Base-by-base conservation (phyloP, 768 basidiomycete genomes). In the Agrocybe chaxingu region DNA sequence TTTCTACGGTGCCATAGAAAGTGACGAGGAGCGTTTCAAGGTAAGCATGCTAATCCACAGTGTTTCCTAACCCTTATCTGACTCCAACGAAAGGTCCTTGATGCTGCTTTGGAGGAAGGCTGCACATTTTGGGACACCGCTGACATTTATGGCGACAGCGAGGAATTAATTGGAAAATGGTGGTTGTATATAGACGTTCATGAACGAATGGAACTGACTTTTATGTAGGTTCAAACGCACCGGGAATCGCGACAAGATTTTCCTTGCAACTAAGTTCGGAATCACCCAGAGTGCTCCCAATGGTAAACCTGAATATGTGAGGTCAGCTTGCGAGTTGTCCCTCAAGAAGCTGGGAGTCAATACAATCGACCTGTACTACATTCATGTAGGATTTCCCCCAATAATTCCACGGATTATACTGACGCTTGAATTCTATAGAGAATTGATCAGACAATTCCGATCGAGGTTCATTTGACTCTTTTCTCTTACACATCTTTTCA, bases 11-110 rank as follows among this genome's bases (percentile, higher is more conserved):
- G 51, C 57, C 1, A 55, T 58, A 0, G 64, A 63, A 9, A 53
- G 73, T 3, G 81, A 85, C 49, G 80, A 84, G 53, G 78, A 82
- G 47, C 70, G 80, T 1, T 71, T 85, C 56, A 78, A 78, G 73
- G 80, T 81, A 34, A 16, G 16, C 16, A 43, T 3, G 58, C 18
- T 4, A 10, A 42, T 30, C 35, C 9, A 32, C 31, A 31, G 5
- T 10, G 18, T 9, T 12, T 33, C 10, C 1, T n/a, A 16, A 24
- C 10, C 16, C 13, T 30, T 13, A n/a, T 7, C 12, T 39, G 43
- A 19, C 37, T 13, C 11, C 16, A 13, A 18, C 34, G 8, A 33
- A 44, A 71, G 69, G 55, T 72, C 35, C 60, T 78, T 1, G 73
- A 76, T 48, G 64, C 70, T n/a, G 73, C 71, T 0, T 65, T 68